A percentile compares a stretch with the other conserved stretches of the same genome.
These are phyloP conservation scores for Saccharomyces hybrid DNA, from an alignment of 1,139 yeast species.

Conservation along the genomic window DNA sequence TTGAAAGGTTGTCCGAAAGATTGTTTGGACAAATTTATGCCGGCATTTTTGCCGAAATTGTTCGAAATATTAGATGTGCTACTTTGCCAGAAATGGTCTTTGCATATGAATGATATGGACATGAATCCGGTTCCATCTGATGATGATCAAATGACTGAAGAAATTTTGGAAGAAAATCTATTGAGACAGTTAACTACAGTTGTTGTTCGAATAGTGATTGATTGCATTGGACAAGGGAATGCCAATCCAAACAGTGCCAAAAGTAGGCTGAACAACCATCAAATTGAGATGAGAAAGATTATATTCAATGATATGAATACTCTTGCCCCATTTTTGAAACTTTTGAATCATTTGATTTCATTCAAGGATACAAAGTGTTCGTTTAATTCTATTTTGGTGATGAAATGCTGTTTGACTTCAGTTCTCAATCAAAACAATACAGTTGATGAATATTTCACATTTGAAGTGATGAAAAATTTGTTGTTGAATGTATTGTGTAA, in stretches of 20 bases:
- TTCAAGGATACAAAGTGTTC: constrained; percentile 89
- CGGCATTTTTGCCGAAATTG: constrained; percentile 68
- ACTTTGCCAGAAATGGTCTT: constrained; percentile 67
- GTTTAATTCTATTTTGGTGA: constrained; percentile 75
- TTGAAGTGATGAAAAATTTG: constrained; percentile 41
- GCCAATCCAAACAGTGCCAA: constrained; percentile 27
- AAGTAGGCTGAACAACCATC: constrained; percentile 42
- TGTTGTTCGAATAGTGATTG: constrained; percentile 82
- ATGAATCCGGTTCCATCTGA: constrained; percentile 35
- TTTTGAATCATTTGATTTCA: constrained; percentile 68
- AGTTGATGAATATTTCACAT: constrained; percentile 68
- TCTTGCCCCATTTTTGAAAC: constrained; percentile 69
- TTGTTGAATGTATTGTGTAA: constrained; percentile 59
- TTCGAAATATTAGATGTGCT: constrained; percentile 65
- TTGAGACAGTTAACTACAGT: constrained; percentile 88
- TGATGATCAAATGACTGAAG: constrained; percentile 85
- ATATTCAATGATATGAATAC: constrained; percentile 59
- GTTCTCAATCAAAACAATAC: constrained; percentile 62
- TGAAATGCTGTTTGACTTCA: constrained; percentile 58
- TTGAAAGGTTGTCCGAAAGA: constrained; percentile 80
- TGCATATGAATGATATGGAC: constrained; percentile 55
- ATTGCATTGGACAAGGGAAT: constrained; percentile 66
- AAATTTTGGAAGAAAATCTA: constrained; percentile 96
- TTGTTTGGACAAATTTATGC: constrained; percentile 61
- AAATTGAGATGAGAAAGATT: constrained; percentile 54